Evolutionary conservation across 345 rosid species (phyloP).

Genomic region (Eucalyptus pumila): DNA sequence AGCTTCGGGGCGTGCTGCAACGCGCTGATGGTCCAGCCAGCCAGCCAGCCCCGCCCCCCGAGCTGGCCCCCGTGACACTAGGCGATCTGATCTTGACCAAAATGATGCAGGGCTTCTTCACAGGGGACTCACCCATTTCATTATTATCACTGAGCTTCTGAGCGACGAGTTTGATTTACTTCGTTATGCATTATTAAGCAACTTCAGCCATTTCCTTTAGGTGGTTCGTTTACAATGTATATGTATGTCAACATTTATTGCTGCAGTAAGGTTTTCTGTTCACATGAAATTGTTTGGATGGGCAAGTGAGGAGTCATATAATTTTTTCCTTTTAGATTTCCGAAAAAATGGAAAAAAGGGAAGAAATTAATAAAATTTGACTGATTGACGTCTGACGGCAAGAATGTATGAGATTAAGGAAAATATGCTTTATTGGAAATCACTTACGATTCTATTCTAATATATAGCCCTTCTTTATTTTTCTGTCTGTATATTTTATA

Average conservation of each 20-base stretch:
- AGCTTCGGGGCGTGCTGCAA: neutral
- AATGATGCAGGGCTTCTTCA: neutral
- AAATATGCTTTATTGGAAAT: neutral
- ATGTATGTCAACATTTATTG: neutral
- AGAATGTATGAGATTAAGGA: neutral
- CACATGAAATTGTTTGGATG: neutral
- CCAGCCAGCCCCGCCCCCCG: neutral
- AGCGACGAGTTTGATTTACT: neutral
- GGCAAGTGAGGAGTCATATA: neutral
- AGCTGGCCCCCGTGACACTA: neutral
- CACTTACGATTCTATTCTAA: neutral
- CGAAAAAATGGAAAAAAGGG: neutral
- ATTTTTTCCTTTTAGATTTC: neutral
- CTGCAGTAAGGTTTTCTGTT: neutral
- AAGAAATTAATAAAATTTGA: neutral
- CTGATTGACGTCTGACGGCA: neutral
- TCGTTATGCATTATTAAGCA: neutral
- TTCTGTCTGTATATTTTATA: too few species aligned
- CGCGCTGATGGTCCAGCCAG: neutral
- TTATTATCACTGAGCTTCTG: neutral
- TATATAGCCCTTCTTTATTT: neutral
- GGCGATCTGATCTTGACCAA: neutral
- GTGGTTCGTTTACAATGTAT: neutral
- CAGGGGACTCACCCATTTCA: neutral
- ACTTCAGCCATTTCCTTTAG: neutral